Base-by-base conservation (phyloP, 176 grass and related monocot genomes). In the Cenchrus fungigraminus region DNA sequence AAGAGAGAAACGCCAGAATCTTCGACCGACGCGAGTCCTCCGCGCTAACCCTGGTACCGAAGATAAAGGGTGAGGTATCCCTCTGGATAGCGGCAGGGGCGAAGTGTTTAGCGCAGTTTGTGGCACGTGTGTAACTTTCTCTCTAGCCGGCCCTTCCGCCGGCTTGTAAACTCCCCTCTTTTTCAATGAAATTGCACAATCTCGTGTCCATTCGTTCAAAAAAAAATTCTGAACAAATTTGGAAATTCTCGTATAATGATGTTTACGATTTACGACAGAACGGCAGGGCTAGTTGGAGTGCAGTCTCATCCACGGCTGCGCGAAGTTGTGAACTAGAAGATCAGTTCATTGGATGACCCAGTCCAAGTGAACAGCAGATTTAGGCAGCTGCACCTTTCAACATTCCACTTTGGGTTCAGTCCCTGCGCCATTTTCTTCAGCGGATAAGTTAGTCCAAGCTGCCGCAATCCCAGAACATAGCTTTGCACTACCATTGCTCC, bases 401-500 rank as follows among this genome's bases (percentile, higher is more conserved):
- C 20, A 15, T 43, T 55, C 9, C 59, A 31, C 47, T 46, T 58
- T 12, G 13, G 8, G 53, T 77, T 71, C 55, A 84, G 56, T 79
- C 14, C 47, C 22, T 20, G 46, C 46, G 14, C 73, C 25, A 43
- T 57, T 68, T 79, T 71, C 46, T 37, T 66, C 40, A 2, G 50
- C 66, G 82, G 77, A 80, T 61, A 50, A 81, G 16, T 46, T 46
- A 20, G 14, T 52, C 28, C 51, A 55, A 81, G 12, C 14, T 11
- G 43, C 59, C 43, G 8, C 59, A 66, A 12, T 51, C 61, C 45
- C 64, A 52, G 15, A 19, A 66, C 58, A 73, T 8, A 16, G 13
- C 32, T 79, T 69, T 47, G 71, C 71, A 70, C 15, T 71, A 13
- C 74, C 46, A 72, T 49, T 56, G 29, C 29, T 37, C 52, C 52